phyloP scores from a whole-genome alignment of 805 yeast genomes.

The Nakazawaea wickerhamii region DNA sequence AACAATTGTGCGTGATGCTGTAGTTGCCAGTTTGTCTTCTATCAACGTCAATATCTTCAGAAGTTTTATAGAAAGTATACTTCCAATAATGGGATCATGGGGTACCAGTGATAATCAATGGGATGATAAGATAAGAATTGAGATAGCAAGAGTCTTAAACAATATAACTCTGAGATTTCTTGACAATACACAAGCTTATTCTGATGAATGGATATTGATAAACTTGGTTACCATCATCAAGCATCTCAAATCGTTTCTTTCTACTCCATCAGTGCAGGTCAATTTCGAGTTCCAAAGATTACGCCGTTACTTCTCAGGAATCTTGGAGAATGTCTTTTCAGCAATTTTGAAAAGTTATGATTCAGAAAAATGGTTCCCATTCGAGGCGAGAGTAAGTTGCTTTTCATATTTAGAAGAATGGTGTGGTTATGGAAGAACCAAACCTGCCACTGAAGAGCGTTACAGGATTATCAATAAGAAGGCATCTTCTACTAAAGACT shows the following conservation, averaged over 20 bases:
- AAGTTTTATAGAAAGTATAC: slow-evolving; percentile 73
- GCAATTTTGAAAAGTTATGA: slow-evolving; percentile 42
- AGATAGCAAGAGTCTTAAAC: slow-evolving; percentile 68
- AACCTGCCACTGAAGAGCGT: slow-evolving; percentile 56
- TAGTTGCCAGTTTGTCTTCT: slow-evolving; percentile 84
- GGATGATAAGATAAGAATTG: slow-evolving; percentile 56
- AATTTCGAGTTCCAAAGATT: slow-evolving; percentile 70
- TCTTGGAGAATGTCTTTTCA: slow-evolving; percentile 67
- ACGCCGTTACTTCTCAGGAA: slow-evolving; percentile 77
- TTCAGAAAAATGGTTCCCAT: slow-evolving; percentile 65
- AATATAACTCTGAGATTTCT: slow-evolving; percentile 63
- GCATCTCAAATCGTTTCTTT: slow-evolving; percentile 50
- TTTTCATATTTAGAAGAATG: slow-evolving; percentile 84
- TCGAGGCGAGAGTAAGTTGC: slow-evolving; percentile 78
- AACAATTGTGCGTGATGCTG: slow-evolving; percentile 70
- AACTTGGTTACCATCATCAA: slow-evolving; percentile 59
- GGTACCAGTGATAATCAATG: slow-evolving; percentile 34
- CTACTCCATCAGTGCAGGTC: slow-evolving; percentile 51
- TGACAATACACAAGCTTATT: slow-evolving; percentile 40
- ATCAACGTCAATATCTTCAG: slow-evolving; percentile 85
- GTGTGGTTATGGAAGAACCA: slow-evolving; percentile 84
- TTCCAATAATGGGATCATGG: slow-evolving; percentile 54
- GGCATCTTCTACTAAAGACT: slow-evolving; percentile 29
- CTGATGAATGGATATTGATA: slow-evolving; percentile 65
- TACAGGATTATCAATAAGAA: slow-evolving; percentile 51